Base-by-base conservation (phyloP, 2,329 filamentous ascomycete species). In the Aureobasidium subglaciale region DNA sequence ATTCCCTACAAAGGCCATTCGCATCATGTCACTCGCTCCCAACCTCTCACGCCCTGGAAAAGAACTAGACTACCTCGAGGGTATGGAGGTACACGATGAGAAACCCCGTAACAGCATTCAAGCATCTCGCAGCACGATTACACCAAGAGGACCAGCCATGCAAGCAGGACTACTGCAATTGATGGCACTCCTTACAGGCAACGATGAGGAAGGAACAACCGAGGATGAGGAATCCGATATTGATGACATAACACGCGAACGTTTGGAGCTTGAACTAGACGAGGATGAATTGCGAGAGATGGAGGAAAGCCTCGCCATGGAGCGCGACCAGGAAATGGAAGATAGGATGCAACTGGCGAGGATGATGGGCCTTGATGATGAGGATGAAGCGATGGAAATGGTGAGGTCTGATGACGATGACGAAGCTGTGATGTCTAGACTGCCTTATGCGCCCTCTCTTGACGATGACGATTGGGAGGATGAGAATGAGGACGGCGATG, bases 1-100 rank as follows among this genome's bases (percentile, higher is more conserved):
- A 22, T 70, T 73, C 49, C 67, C 70, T 1, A 72, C 69, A 11
- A 73, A 73, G 59, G 62, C 67, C 1, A 71, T 74, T n/a, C 69
- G 72, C 1, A 63, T 72, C 20, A 41, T 74, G 37, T 70, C 64
- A 56, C 56, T 74, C 18, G 67, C 70, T 1, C 72, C 72, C 15
- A 41, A 59, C 10, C 32, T 55, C 11, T 46, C 40, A 8, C 37
- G 27, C 2, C 43, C 55, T 30, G 30, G 41, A 22, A 45, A 58
- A 43, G 50, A 54, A 15, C 29, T 54, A 2, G 18, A 15, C 15
- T 54, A 54, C 10, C 8, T 11, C 2, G 25, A 20, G 22, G 48
- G 55, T 18, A 16, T 15, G 3, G 48, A 55, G 13, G 10, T 46
- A 5, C 10, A 22, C 48, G 48, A 54, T 11, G 20, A 37, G 7